Base-by-base conservation (phyloP, 495 filamentous ascomycete genomes). In the Penicillium soppii region DNA sequence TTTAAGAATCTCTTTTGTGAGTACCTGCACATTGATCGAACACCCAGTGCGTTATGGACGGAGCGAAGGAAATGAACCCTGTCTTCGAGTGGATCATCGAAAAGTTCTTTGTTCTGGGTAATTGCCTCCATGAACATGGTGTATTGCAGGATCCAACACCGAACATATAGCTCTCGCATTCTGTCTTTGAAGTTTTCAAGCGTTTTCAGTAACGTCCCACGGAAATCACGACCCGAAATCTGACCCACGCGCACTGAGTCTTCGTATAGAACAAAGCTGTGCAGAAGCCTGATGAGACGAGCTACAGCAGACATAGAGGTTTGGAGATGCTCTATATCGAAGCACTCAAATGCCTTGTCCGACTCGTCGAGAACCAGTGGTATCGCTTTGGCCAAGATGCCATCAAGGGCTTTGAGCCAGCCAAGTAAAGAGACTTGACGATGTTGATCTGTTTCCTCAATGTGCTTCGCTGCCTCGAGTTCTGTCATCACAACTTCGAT, bases 131-230 rank as follows among this genome's bases (percentile, higher is more conserved):
- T 87, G 13, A 96, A 59, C 44, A 96, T 74, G 0, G 81, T 80
- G 64, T 86, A 88, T 47, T 88, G 82, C 25, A 97, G 68, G 8
- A 86, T 86, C 91, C 94, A 97, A 22, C 84, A 84, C 35, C 89
- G 83, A 6, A 97, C 85, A 54, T 96, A 87, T 80, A 95, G 89
- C 50, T 97, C 92, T 29, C 90, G 82, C 33, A 96, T 79, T 62
- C 85, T 91, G 20, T 80, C 82, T 40, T 84, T 78, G 52, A 90
- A 86, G 10, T 71, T 73, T 43, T 80, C 74, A 1, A 75, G 63
- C 16, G 68, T 77, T 51, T 68, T 75, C 6, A 72, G 73, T 12
- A 78, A 59, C 26, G 61, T 63, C 46, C 61, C 72, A 26, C 71
- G 76, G 43, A 75, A 56, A 50, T 67, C 66, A 27, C 68, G 63